These are phyloP conservation scores for Plasmodium berghei DNA, from an alignment of 169 alveolate species.

Conservation along the genomic window DNA sequence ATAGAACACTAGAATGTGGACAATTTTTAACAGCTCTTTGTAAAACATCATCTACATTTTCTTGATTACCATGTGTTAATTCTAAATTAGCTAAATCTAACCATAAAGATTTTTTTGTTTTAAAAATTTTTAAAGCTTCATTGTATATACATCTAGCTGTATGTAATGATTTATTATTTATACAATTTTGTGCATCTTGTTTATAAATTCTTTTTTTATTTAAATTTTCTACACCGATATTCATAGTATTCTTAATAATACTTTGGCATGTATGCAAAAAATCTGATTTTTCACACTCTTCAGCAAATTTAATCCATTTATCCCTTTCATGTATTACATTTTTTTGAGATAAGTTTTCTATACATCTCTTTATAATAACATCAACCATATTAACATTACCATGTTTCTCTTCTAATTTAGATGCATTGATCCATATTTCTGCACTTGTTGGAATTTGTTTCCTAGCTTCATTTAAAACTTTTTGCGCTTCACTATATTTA, in stretches of 20 bases:
- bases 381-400: conserved; percentile 88
- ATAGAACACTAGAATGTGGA: conserved; percentile 93
- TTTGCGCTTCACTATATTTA: conserved; percentile 97
- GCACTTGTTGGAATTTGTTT: conserved; percentile 96
- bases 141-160: conserved; percentile 92
- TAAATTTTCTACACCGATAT: conserved; percentile 85
- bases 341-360: conserved; percentile 88
- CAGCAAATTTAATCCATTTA: conserved; percentile 95
- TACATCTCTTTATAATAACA: conserved; percentile 89
- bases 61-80: conserved; percentile 91
- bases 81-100: conserved; percentile 96
- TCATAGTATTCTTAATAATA: conserved; percentile 88
- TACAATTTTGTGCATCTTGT: conserved; percentile 89
- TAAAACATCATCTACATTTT: conserved; percentile 88
- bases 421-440: conserved; percentile 97
- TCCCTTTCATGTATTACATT: conserved; percentile 89
- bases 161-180: conserved; percentile 85
- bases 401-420: conserved; percentile 97
- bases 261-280: conserved; percentile 91
- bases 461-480: conserved; percentile 97
- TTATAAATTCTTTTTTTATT: conserved; percentile 83
- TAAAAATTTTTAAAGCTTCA: conserved; percentile 89
- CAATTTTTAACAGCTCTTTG: conserved; percentile 90
- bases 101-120: conserved; percentile 92
- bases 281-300: conserved; percentile 90